A percentile compares a stretch with the other conserved stretches of the same genome.
These are phyloP conservation scores for Crithidia expoeki DNA, from an alignment of 208 protist species.

Conservation along the genomic window DNA sequence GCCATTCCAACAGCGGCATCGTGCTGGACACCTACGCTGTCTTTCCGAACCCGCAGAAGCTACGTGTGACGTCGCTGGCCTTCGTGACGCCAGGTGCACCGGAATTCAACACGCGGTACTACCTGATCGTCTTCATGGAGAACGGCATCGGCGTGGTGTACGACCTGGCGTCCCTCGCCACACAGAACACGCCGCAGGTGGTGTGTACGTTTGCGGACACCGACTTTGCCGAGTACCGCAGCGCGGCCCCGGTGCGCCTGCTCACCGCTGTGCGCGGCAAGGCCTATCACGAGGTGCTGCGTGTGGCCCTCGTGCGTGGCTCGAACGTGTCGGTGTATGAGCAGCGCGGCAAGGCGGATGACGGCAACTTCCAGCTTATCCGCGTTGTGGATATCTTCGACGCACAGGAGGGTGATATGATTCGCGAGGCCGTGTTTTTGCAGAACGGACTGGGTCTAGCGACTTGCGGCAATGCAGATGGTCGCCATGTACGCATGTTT, in stretches of 20 bases:
- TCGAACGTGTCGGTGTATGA: constrained; percentile 55
- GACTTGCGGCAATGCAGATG: constrained; percentile 64
- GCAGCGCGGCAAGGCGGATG: constrained; percentile 40
- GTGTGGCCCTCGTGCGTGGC: constrained; percentile 50
- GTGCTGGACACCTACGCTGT: constrained; percentile 27
- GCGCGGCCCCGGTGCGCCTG: constrained; percentile 45
- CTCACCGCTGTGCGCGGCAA: constrained; percentile 54
- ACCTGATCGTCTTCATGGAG: constrained; percentile 69
- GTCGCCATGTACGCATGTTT: constrained; percentile 65
- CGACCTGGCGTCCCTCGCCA: constrained; percentile 38
- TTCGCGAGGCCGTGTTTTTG: constrained; percentile 57
- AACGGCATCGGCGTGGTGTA: constrained; percentile 61
- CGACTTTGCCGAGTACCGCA: constrained; percentile 55
- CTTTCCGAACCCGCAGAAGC: constrained; percentile 49
- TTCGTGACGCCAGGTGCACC: constrained; percentile 54
- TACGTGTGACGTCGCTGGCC: constrained; percentile 52
- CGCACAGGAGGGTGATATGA: constrained; percentile 53
- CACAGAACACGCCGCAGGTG: constrained; percentile 39
- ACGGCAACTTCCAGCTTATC: constrained; percentile 45
- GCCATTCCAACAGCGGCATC: constrained; percentile 18
- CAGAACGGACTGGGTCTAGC: constrained; percentile 60
- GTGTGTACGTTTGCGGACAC: constrained; percentile 60
- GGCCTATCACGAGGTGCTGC: constrained; percentile 68
- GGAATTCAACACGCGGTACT: constrained; percentile 70
- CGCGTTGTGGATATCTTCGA: constrained; percentile 49